Evolutionary conservation across 352 stramenopile species (phyloP), one percentile per base, ranked within the genome.

Genomic region (Phytophthora capsici): DNA sequence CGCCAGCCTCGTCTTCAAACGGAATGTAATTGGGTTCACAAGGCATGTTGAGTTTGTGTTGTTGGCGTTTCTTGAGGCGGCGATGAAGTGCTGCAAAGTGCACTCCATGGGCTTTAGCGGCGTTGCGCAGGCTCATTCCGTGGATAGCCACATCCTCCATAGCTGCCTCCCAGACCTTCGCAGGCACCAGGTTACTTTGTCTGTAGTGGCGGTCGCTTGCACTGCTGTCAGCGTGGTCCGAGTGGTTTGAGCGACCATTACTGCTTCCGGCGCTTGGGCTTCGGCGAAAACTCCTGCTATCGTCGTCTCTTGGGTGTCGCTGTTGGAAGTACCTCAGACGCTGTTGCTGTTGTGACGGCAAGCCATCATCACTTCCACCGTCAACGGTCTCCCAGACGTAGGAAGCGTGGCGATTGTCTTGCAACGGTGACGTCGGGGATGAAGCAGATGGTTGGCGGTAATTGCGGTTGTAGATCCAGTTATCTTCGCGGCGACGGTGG

Each of bases 1-100:
- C 71, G 0, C 82, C 82, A 26, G 78, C 75, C 66, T 89, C 83
- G 57, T 94, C 86, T 45, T 90, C 83, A 12, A 85, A 84, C 7
- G 78, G 73, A 20, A 90, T 86, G 48, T 90, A 91, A 19, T 82
- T 75, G 46, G 86, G 77, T 5, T 85, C 73, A 28, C 66, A 75
- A 1, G 72, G 67, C 25, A 73, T 41, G 17, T 57, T 74, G 12
- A 79, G 49, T 40, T 80, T 86, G 48, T 82, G 67, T 20, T 72
- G 66, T 45, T 78, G 72, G 2, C 83, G 77, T 58, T 90, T 92
- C 68, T 92, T 92, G 14, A 90, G 59, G 4, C 79, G 75, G 23
- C 83, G 80, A 50, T 90, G 73, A 14, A 92, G 72, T n/a, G 83
- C 80, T 1, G 81, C 81, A 47, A 90, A 90, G 60, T 89, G 80